Conservation (phyloP, 495 filamentous ascomycete species). For the Aspergillus olivimuriae region DNA sequence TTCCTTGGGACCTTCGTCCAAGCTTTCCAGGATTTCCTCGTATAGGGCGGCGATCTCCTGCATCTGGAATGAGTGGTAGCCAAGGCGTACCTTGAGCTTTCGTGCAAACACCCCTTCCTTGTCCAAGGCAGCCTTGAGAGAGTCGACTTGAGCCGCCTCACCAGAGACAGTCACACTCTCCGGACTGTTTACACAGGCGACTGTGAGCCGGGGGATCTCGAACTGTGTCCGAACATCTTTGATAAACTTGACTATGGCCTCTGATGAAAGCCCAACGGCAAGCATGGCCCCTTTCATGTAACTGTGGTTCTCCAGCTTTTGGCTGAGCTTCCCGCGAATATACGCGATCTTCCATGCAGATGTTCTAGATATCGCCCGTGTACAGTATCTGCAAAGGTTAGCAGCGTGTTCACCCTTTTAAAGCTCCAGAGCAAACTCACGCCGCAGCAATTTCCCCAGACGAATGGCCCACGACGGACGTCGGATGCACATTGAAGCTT, state of each 20-base stretch:
- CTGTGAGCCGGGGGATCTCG: conserved; percentile 5
- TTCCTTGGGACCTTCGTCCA: neutral
- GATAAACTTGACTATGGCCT: neutral
- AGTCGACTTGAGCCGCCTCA: conserved; percentile 11
- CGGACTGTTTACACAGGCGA: conserved; percentile 31
- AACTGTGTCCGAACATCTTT: neutral
- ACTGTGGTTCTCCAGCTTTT: neutral
- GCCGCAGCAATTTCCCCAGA: conserved; percentile 39
- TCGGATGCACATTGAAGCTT: conserved; percentile 27
- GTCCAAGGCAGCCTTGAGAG: neutral
- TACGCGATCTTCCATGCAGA: conserved; percentile 6
- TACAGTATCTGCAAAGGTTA: neutral
- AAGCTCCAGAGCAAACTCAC: conserved; percentile 1
- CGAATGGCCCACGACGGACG: conserved; percentile 33
- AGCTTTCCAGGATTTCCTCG: neutral
- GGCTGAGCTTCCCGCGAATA: neutral
- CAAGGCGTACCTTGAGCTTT: conserved; percentile 5
- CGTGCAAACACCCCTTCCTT: conserved; percentile 2
- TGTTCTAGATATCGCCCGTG: neutral
- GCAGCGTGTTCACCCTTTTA: no score
- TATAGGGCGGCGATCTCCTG: conserved; percentile 1
- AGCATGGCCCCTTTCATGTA: conserved; percentile 6
- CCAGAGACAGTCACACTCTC: conserved; percentile 25
- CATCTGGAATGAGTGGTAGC: conserved; percentile 11
- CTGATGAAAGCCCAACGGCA: conserved; percentile 4